Evolutionary conservation across 352 stramenopile genomes (phyloP).

Genomic region (Phytopythium oedochilum): DNA sequence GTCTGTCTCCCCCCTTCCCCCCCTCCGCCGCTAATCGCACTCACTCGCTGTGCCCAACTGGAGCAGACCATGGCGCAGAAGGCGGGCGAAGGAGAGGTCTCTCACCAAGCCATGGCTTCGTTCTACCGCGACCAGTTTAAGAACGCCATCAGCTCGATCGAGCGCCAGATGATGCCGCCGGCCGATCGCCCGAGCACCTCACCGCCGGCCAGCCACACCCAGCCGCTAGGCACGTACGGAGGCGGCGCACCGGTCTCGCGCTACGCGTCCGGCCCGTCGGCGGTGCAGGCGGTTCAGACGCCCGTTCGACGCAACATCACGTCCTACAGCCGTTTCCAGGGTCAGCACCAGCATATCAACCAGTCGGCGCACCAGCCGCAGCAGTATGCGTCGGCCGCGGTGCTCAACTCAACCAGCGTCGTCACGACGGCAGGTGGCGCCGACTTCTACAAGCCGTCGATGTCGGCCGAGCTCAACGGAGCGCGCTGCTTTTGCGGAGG

Average conservation of each 20-base stretch:
- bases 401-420: not conserved
- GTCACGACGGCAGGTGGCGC: conserved; percentile 20
- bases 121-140: conserved; percentile 4
- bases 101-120: not conserved
- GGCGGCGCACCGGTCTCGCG: not conserved
- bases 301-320: not conserved
- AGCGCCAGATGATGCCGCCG: conserved; percentile 1
- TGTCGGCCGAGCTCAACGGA: conserved; percentile 21
- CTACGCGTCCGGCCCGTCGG: not conserved
- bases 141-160: conserved; percentile 1
- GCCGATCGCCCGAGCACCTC: not conserved
- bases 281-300: not conserved
- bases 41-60: not conserved
- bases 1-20: too few relatives aligned
- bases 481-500: conserved; percentile 61
- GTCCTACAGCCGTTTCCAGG: not conserved
- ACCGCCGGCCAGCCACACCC: not conserved
- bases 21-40: too few relatives aligned
- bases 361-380: too few relatives aligned
- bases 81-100: conserved; percentile 3
- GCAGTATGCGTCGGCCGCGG: conserved; percentile 1
- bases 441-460: conserved; percentile 30
- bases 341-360: not conserved
- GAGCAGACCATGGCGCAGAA: conserved; percentile 20
- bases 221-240: conserved; percentile 2